Base-by-base conservation (phyloP, 2,329 filamentous ascomycete species). In the Hypoxylon sp. region DNA sequence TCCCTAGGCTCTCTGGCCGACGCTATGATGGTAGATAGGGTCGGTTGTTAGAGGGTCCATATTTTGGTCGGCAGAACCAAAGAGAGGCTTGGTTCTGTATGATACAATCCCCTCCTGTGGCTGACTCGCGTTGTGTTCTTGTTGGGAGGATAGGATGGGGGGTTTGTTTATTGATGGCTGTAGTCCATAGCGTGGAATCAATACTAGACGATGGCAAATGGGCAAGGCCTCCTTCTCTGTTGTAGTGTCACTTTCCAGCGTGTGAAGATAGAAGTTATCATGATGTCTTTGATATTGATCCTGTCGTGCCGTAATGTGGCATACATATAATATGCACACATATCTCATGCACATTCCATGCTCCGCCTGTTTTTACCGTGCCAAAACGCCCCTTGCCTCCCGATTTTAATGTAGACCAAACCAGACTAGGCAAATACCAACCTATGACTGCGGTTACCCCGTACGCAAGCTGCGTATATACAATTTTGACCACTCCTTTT, bases 381-480 rank as follows among this genome's bases (percentile, higher is more conserved):
- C 46, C 48, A 54, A 20, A 27, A 64, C 48, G 55, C 46, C 54
- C 11, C 7, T 33, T 25, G 25, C 22, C 44, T 37, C 22, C 46
- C 14, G 30, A 44, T 20, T 31, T 22, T 35, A 22, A 60, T 50
- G 57, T 46, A 14, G 33, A 51, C 49, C 40, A 50, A 33, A 55
- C 49, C 40, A 54, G n/a, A 35, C 60, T 49, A 51, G 49, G 37
- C 14, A 46, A 17, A 44, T 13, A 37, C 49, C 33, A 65, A 54
- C 27, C 48, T 31, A 25, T 42, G 8, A 40, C 25, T 44, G 46
- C 14, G 25, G 25, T 31, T 22, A 42, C 55, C 42, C 42, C 49
- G 50, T 63, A 63, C 49, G 59, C 62, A 60, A 69, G 42, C 44
- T 56, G 67, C 55, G 63, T 67, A 67, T 69, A 67, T 61, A 58